Percentiles rank a stretch among this genome's conserved stretches.
These are phyloP conservation scores for Neoboletus brunneissimus DNA, from an alignment of 768 basidiomycete genomes.

Conservation along the genomic window DNA sequence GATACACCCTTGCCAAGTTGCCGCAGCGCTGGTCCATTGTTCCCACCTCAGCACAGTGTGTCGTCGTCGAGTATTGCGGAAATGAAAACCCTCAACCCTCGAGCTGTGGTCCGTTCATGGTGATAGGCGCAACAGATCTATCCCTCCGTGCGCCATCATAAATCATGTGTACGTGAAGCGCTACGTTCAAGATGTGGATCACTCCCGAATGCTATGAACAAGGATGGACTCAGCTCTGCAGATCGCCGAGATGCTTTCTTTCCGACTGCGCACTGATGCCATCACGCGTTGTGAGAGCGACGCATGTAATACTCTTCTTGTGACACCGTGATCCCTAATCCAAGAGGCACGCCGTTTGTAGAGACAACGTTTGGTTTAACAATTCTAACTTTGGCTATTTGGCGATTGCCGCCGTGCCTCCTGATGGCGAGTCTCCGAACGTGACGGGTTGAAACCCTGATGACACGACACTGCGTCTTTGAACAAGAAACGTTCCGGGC, in stretches of 20 bases:
- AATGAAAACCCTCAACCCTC: conserved; percentile 9
- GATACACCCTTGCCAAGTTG: neutral
- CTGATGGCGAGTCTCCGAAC: neutral
- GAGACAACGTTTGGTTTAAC: conserved; percentile 5
- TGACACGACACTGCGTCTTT: neutral
- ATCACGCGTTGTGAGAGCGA: neutral
- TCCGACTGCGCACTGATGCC: neutral
- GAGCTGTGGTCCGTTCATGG: neutral
- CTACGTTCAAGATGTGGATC: neutral
- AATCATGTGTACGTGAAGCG: neutral
- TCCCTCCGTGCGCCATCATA: neutral
- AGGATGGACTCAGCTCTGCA: neutral
- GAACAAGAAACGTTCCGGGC: neutral
- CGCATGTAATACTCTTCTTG: neutral
- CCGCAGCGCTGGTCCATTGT: neutral
- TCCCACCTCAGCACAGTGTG: neutral
- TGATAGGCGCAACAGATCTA: neutral
- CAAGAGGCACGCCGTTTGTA: neutral
- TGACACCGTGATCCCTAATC: neutral
- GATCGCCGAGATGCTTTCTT: neutral
- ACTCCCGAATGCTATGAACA: neutral
- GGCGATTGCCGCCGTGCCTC: neutral
- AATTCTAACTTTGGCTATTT: neutral
- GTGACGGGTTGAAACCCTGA: neutral
- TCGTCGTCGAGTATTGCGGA: neutral